These are phyloP conservation scores for Ampelomyces quisqualis DNA, from an alignment of 2,329 filamentous ascomycete species.

Conservation along the genomic window DNA sequence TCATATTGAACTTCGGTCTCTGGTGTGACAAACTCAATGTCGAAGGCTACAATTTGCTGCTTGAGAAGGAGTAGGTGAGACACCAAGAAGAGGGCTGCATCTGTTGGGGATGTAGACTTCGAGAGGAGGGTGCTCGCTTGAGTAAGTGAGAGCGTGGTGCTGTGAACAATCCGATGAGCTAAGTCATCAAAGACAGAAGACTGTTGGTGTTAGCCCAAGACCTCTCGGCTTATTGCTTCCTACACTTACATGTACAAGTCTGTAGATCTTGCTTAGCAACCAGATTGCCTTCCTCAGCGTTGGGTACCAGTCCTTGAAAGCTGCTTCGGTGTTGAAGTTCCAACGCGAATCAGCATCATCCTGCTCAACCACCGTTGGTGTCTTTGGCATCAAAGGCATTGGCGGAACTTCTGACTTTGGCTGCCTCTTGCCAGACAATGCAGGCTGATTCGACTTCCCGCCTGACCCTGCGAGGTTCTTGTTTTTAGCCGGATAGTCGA, in stretches of 20 bases:
- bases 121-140: conserved; percentile 72
- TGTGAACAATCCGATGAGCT: conserved; percentile 80
- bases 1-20: conserved; percentile 62
- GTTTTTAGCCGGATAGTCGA: conserved; percentile 62
- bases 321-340: conserved; percentile 58
- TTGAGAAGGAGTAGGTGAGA: conserved; percentile 94
- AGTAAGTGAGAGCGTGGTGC: conserved; percentile 81
- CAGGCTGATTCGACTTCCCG: conserved; percentile 46
- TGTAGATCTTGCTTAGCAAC: conserved; percentile 68
- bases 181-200: conserved; percentile 70
- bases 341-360: conserved; percentile 54
- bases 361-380: conserved; percentile 52
- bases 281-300: conserved; percentile 67
- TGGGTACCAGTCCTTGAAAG: conserved; percentile 64
- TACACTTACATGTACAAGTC: conserved; percentile 62
- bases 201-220: conserved; percentile 37
- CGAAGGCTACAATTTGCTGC: conserved; percentile 92
- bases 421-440: conserved; percentile 56
- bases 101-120: conserved; percentile 63
- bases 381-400: conserved; percentile 48
- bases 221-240: background rate
- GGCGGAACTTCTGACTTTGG: conserved; percentile 43
- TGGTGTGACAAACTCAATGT: conserved; percentile 75
- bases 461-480: conserved; percentile 47
- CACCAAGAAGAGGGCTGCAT: conserved; percentile 88